phyloP scores from a whole-genome alignment of 2,329 filamentous ascomycete genomes.

The Lecanicillium sp. region DNA sequence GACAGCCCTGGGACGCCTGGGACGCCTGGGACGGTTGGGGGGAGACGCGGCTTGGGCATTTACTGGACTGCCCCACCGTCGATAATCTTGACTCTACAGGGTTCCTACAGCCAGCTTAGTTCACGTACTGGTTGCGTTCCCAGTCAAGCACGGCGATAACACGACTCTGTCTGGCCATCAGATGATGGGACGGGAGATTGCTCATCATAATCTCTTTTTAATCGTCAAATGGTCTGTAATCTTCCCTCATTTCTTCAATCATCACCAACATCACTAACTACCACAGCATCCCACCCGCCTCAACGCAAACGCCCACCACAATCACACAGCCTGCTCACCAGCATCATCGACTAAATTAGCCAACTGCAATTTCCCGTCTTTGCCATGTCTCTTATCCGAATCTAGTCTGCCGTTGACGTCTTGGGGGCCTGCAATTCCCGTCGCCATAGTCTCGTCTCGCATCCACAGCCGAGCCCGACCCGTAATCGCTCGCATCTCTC shows the following conservation, averaged over 20 bases:
- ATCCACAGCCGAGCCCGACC: conserved; percentile 10
- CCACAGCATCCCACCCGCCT: neutral
- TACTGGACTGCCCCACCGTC: neutral
- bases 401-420: neutral
- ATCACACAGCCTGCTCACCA: neutral
- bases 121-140: no score
- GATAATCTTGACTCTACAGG: conserved; percentile 1
- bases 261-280: neutral
- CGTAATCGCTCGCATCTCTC: conserved; percentile 11
- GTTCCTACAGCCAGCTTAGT: no score
- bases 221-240: no score
- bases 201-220: no score
- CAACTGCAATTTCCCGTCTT: conserved; percentile 7
- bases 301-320: neutral
- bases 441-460: conserved; percentile 7
- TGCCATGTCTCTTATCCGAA: neutral
- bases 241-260: no score
- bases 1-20: neutral
- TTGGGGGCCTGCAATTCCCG: no score
- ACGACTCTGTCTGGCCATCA: no score
- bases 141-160: no score
- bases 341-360: neutral
- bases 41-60: neutral
- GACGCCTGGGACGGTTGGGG: conserved; percentile 7
- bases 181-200: no score